A percentile compares a stretch with the other conserved stretches of the same genome.
These are phyloP conservation scores for Eustoma russellianum DNA, from an alignment of 257 asterid genomes.

Conservation along the genomic window DNA sequence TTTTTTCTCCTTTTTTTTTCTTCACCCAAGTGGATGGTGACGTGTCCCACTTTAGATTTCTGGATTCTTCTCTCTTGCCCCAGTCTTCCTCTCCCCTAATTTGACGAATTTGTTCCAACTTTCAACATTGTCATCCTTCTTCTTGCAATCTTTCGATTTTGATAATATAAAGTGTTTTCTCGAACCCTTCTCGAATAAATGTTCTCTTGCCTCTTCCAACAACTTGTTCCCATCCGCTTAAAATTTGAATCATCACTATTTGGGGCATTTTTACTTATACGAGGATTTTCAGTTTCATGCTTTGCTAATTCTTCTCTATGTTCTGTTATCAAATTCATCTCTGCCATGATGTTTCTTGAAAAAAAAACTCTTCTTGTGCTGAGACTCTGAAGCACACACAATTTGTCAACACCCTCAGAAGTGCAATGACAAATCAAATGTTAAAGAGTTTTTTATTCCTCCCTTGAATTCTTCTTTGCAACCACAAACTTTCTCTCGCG, in stretches of 20 bases:
- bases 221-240: constrained; percentile 56
- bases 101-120: too few species aligned
- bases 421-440: constrained; percentile 43
- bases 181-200: constrained; percentile 65
- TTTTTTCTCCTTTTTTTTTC: too few species aligned
- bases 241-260: constrained; percentile 19
- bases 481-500: constrained; percentile 61
- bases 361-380: constrained; percentile 82
- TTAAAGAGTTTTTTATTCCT: constrained; percentile 17
- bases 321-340: background rate
- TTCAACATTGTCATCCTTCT: constrained; percentile 29
- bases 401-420: constrained; percentile 24
- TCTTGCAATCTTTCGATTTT: constrained; percentile 31
- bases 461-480: constrained; percentile 46
- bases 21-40: too few species aligned
- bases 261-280: background rate
- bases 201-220: constrained; percentile 44
- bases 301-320: constrained; percentile 4
- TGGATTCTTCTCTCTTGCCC: too few species aligned
- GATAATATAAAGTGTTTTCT: constrained; percentile 40
- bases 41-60: too few species aligned
- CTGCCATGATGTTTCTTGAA: constrained; percentile 20
- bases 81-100: too few species aligned
- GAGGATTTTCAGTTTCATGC: background rate
- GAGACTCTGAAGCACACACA: constrained; percentile 49